Percentiles rank a stretch among this genome's conserved stretches.
Conservation (phyloP, 2,329 filamentous ascomycete species). For the Claviceps pazoutovae region DNA sequence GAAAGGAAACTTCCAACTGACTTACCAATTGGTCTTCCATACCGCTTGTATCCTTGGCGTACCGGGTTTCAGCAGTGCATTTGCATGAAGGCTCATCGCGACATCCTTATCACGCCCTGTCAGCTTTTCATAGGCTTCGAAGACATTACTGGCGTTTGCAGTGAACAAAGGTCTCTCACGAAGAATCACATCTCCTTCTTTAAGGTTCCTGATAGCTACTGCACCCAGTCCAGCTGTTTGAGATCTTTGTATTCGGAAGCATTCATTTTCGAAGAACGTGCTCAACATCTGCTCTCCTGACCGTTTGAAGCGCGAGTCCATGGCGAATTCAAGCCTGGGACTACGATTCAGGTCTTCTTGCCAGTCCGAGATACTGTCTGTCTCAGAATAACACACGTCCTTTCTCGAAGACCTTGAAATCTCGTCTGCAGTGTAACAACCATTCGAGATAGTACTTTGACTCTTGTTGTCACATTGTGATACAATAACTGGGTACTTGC, state of each 20-base stretch:
- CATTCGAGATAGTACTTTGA: background rate
- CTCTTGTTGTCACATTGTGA: no score
- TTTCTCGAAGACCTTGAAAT: background rate
- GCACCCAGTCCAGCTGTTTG: slow-evolving; percentile 20
- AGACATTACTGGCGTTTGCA: slow-evolving; percentile 15
- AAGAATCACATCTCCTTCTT: slow-evolving; percentile 26
- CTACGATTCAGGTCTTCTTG: background rate
- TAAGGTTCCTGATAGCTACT: slow-evolving; percentile 28
- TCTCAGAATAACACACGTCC: background rate
- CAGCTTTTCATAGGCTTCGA: slow-evolving; percentile 23
- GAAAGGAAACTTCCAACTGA: background rate
- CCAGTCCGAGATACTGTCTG: background rate
- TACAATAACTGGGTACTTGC: background rate
- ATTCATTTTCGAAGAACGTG: slow-evolving; percentile 21
- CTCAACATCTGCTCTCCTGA: no score
- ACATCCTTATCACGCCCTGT: slow-evolving; percentile 15
- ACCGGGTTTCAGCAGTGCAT: slow-evolving; percentile 16
- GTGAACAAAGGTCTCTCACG: slow-evolving; percentile 30
- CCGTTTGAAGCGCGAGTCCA: no score
- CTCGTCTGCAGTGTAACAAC: background rate
- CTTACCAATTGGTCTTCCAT: slow-evolving; percentile 34
- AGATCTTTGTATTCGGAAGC: slow-evolving; percentile 26
- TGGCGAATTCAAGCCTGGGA: background rate
- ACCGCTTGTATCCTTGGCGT: slow-evolving; percentile 21
- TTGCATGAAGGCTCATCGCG: slow-evolving; percentile 25